Evolutionary conservation across 2,329 filamentous ascomycete species (phyloP), one percentile per base, ranked within the genome.

Genomic region (Aureobasidium mangrovei): DNA sequence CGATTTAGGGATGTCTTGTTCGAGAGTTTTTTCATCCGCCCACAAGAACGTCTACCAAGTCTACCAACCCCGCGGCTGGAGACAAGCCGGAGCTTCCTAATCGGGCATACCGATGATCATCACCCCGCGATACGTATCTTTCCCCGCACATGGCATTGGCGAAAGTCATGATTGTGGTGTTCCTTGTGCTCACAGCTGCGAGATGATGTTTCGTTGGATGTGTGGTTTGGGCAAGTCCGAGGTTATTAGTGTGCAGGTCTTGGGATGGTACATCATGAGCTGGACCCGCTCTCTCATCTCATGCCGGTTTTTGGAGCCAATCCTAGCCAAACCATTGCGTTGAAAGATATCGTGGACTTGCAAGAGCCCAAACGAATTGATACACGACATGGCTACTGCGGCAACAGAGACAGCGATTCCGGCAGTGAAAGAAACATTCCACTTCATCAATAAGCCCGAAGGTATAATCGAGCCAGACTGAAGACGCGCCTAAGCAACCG

Each of bases 371-470:
- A 18, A 18, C 18, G 18, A 18, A 18, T 18, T 18, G 18, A 18
- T 18, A 18, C 18, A 18, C 18, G 18, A 18, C 18, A 56, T 56
- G 55, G 55, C 55, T 9, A 18, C 47, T 4, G 29, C 24, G 32
- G 39, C 36, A 27, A 29, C 31, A 45, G 26, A 46, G 28, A 29
- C 35, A 45, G 35, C 40, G n/a, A 7, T 35, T 9, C 10, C 51
- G 29, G 35, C 40, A 26, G 43, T 43, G 6, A 56, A 54, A 29
- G 56, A 69, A 32, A 69, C 67, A 18, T 69, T 69, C 57, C 67
- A 69, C 58, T 67, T 69, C 60, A 67, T 69, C 60, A 68, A 69
- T 56, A 59, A 63, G 24, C 55, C 55, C 29, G 49, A 53, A 47
- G 55, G 55, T 57, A 39, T 27, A 33, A 28, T 3, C 42, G 7